Evolutionary conservation across 2,329 filamentous ascomycete species (phyloP).

Genomic region (Aspergillus latus): DNA sequence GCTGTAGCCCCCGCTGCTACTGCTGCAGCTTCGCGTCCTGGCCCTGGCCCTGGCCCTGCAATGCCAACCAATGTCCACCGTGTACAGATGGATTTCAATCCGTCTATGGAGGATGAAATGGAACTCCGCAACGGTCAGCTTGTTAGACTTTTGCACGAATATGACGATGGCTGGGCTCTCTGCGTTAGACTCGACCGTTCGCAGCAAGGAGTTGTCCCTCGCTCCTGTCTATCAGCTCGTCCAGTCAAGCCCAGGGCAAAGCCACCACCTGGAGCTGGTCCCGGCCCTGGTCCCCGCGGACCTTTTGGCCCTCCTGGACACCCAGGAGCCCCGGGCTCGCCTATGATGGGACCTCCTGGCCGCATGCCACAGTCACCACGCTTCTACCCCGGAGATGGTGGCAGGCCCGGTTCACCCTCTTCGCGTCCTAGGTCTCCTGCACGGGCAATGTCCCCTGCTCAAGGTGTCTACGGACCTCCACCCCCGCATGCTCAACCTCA

Average conservation of each 20-base stretch:
- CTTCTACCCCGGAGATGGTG: slow-evolving; percentile 34
- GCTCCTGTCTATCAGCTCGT: slow-evolving; percentile 88
- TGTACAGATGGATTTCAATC: slow-evolving; percentile 90
- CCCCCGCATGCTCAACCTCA: slow-evolving; percentile 29
- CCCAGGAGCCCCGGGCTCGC: slow-evolving; percentile 34
- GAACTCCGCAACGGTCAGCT: slow-evolving; percentile 77
- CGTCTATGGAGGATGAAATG: slow-evolving; percentile 89
- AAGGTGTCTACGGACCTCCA: slow-evolving; percentile 27
- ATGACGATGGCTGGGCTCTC: slow-evolving; percentile 97
- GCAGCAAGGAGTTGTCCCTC: slow-evolving; percentile 86
- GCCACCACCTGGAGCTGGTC: slow-evolving; percentile 34
- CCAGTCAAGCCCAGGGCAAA: slow-evolving; percentile 79
- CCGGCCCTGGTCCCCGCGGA: slow-evolving; percentile 31
- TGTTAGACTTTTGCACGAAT: slow-evolving; percentile 87
- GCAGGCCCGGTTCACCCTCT: slow-evolving; percentile 16
- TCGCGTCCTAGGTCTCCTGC: slow-evolving; percentile 41
- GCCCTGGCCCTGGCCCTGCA: slow-evolving; percentile 25
- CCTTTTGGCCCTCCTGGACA: slow-evolving; percentile 22
- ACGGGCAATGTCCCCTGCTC: slow-evolving; percentile 33
- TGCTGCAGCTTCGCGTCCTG: slow-evolving; percentile 15
- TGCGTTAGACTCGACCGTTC: slow-evolving; percentile 88
- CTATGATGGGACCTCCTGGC: slow-evolving; percentile 32
- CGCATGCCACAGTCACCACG: slow-evolving; percentile 32
- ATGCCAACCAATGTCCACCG: slow-evolving; percentile 75
- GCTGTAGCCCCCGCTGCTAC: slow-evolving; percentile 17